Percentiles rank a stretch among this genome's conserved stretches.
phyloP scores from a whole-genome alignment of 257 asterid species.

The Echites panduratus region DNA sequence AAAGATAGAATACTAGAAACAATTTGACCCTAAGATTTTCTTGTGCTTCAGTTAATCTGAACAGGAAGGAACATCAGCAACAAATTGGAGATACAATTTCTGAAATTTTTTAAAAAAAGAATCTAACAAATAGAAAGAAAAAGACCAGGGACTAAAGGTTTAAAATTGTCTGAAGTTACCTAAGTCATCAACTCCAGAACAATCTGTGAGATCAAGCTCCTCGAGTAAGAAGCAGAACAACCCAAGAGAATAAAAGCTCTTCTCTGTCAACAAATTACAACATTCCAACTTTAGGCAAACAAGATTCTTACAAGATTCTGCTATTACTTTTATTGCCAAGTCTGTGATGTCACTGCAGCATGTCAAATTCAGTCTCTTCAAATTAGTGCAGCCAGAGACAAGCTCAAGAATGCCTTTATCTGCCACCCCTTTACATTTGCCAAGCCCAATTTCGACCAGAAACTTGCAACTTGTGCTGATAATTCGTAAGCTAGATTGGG shows the following conservation, averaged over 20 bases:
- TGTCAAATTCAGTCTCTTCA: slow-evolving; percentile 50
- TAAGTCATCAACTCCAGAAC: slow-evolving; percentile 51
- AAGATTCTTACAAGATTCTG: slow-evolving; percentile 45
- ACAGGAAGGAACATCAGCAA: not conserved
- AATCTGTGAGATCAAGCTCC: slow-evolving; percentile 79
- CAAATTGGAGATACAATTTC: not conserved
- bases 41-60: not conserved
- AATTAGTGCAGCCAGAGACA: slow-evolving; percentile 40
- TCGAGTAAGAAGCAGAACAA: slow-evolving; percentile 41
- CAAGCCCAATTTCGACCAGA: slow-evolving; percentile 51
- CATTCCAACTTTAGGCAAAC: slow-evolving; percentile 66
- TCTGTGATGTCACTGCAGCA: slow-evolving; percentile 67
- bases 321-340: slow-evolving; percentile 41
- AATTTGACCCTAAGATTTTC: not conserved
- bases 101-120: not conserved
- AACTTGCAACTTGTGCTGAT: slow-evolving; percentile 39
- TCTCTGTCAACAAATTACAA: slow-evolving; percentile 56
- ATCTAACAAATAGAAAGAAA: not conserved
- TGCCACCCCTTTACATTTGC: slow-evolving; percentile 56
- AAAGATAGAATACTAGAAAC: not conserved
- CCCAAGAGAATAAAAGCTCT: slow-evolving; percentile 50
- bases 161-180: slow-evolving; percentile 36
- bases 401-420: slow-evolving; percentile 47
- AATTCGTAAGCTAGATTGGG: slow-evolving; percentile 34
- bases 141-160: not conserved